Conservation (phyloP, 768 basidiomycete genomes). For the Tephrocybe sp. region DNA sequence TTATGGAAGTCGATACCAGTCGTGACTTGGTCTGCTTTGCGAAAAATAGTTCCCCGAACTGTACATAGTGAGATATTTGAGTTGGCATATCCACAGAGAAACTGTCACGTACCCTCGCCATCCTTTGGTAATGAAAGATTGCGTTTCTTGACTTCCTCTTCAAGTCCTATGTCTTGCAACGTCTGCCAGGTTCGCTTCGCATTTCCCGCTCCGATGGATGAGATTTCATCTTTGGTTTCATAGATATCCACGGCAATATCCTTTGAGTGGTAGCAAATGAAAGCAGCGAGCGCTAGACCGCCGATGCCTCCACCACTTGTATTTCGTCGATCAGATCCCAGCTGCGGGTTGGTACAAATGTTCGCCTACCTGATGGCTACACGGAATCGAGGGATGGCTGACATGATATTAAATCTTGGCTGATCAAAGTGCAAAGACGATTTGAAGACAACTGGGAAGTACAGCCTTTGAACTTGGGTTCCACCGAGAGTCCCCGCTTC, state of each 20-base stretch:
- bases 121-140: constrained; percentile 22
- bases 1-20: constrained; percentile 23
- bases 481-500: too few species aligned
- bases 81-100: background rate
- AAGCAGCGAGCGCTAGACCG: constrained; percentile 36
- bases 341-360: background rate
- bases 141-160: constrained; percentile 21
- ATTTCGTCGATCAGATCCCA: background rate
- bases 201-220: constrained; percentile 39
- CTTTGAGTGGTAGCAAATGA: constrained; percentile 27
- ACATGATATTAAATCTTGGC: background rate
- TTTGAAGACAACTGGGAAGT: too few species aligned
- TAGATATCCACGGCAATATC: constrained; percentile 34
- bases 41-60: constrained; percentile 23
- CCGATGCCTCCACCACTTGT: constrained; percentile 30
- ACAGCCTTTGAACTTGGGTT: too few species aligned
- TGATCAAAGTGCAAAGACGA: too few species aligned
- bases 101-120: constrained; percentile 19
- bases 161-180: constrained; percentile 35
- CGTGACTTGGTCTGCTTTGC: constrained; percentile 22
- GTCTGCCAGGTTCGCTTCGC: constrained; percentile 36
- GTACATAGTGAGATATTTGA: background rate
- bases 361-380: constrained; percentile 11
- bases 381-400: constrained; percentile 5
- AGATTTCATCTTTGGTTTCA: constrained; percentile 37